These are phyloP conservation scores for Nemania diffusa DNA, from an alignment of 2,329 filamentous ascomycete genomes.

Conservation along the genomic window DNA sequence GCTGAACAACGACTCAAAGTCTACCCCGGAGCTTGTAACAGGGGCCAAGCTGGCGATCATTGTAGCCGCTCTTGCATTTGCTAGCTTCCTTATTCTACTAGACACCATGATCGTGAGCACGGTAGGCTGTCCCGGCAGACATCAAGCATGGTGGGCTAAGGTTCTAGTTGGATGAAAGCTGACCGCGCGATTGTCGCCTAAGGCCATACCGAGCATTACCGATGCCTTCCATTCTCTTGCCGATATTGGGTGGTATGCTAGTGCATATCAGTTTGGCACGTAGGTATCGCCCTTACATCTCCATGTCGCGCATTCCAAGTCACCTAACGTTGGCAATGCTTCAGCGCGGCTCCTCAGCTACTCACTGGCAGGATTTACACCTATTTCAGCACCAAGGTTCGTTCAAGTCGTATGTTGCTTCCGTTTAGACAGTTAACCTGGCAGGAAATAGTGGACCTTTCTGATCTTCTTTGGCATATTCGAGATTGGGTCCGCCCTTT, in stretches of 20 bases:
- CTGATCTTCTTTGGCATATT: constrained; percentile 21
- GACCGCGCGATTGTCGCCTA: too few relatives aligned
- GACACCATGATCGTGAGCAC: constrained; percentile 4
- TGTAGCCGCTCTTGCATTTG: background rate
- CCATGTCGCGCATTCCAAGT: background rate
- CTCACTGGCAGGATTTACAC: background rate
- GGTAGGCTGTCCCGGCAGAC: background rate
- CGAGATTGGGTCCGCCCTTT: constrained; percentile 22
- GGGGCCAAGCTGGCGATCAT: background rate
- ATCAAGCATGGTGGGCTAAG: too few relatives aligned
- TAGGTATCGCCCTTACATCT: background rate
- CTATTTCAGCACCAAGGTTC: background rate
- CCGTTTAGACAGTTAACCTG: too few relatives aligned
- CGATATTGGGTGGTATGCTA: constrained; percentile 13
- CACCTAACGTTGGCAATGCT: background rate
- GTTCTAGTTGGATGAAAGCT: too few relatives aligned
- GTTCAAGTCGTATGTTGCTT: background rate
- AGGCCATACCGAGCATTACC: constrained; percentile 8
- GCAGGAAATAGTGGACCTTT: constrained; percentile 24
- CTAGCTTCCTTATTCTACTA: background rate
- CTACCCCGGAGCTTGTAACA: too few relatives aligned
- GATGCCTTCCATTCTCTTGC: background rate
- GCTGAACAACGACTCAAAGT: too few relatives aligned
- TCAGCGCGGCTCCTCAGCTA: background rate
- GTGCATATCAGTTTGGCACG: constrained; percentile 15